Conservation (phyloP, 2,329 filamentous ascomycete species). For the Albophoma yamanashiensis region DNA sequence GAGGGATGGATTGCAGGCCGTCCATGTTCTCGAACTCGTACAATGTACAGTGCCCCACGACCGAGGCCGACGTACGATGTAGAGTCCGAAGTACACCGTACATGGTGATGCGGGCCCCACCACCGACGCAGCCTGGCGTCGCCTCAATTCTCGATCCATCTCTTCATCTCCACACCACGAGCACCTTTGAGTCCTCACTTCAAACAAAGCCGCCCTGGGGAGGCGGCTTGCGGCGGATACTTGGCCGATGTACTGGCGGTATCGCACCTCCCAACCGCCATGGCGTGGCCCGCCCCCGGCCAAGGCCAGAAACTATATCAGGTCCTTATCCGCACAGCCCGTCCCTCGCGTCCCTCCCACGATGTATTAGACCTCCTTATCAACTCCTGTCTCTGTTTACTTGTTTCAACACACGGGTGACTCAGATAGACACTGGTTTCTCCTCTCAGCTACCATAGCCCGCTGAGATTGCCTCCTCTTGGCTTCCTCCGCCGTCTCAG, state of each 20-base stretch:
- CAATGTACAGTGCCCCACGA: not conserved
- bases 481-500: not conserved
- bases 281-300: not conserved
- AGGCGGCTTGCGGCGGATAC: constrained; percentile 6
- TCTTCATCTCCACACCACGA: constrained; percentile 6
- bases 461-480: not conserved
- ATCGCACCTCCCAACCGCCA: not conserved
- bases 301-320: constrained; percentile 4
- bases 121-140: constrained; percentile 2
- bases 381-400: not conserved
- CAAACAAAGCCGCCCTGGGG: constrained; percentile 2
- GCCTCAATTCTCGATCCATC: constrained; percentile 5
- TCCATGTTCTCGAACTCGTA: not conserved
- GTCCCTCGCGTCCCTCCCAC: not conserved
- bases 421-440: not conserved
- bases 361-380: not conserved
- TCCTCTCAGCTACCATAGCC: not conserved
- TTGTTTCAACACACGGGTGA: constrained; percentile 1
- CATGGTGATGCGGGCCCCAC: not conserved
- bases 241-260: not conserved
- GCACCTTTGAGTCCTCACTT: constrained; percentile 6
- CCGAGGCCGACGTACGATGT: not conserved
- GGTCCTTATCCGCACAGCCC: constrained; percentile 1
- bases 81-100: not conserved
- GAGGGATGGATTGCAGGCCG: not conserved